These are phyloP conservation scores for Globisporangium emineosum DNA, from an alignment of 352 stramenopile genomes.

Conservation along the genomic window DNA sequence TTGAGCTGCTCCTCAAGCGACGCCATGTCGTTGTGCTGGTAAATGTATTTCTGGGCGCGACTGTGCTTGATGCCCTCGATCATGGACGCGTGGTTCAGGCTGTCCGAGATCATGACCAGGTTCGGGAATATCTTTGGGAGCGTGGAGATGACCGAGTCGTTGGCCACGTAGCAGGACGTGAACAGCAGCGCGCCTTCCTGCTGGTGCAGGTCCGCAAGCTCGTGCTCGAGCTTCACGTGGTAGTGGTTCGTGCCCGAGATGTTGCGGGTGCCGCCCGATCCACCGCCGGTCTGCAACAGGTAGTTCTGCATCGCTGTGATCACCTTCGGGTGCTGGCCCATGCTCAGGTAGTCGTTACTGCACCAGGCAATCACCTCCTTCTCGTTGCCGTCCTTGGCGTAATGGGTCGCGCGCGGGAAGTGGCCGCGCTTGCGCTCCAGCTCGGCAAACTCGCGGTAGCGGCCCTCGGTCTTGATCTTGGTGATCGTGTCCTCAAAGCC, in stretches of 20 bases:
- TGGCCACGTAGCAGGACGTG: slow-evolving; percentile 89
- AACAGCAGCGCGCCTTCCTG: slow-evolving; percentile 85
- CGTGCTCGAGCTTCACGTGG: slow-evolving; percentile 83
- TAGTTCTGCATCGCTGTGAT: slow-evolving; percentile 82
- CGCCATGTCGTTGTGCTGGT: slow-evolving; percentile 84
- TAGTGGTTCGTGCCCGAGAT: slow-evolving; percentile 91
- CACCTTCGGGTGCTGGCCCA: slow-evolving; percentile 89
- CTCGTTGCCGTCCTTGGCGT: slow-evolving; percentile 56
- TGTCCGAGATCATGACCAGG: slow-evolving; percentile 88
- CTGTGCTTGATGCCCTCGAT: slow-evolving; percentile 84
- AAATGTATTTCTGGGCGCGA: slow-evolving; percentile 76
- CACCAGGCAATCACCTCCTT: slow-evolving; percentile 90
- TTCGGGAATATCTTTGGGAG: slow-evolving; percentile 90
- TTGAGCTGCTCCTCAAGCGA: slow-evolving; percentile 81
- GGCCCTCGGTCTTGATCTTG: slow-evolving; percentile 83
- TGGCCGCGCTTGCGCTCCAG: slow-evolving; percentile 83
- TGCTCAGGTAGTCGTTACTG: slow-evolving; percentile 89
- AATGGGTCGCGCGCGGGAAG: slow-evolving; percentile 79
- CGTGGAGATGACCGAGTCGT: slow-evolving; percentile 87
- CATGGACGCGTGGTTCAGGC: slow-evolving; percentile 90
- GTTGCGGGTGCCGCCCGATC: slow-evolving; percentile 86
- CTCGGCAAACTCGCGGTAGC: slow-evolving; percentile 87
- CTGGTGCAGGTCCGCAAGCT: slow-evolving; percentile 86
- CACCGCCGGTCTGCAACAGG: slow-evolving; percentile 74
- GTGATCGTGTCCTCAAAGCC: slow-evolving; percentile 72